Conservation (phyloP, 1,284 basidiomycete genomes). For the Ustilago vetiveriae region DNA sequence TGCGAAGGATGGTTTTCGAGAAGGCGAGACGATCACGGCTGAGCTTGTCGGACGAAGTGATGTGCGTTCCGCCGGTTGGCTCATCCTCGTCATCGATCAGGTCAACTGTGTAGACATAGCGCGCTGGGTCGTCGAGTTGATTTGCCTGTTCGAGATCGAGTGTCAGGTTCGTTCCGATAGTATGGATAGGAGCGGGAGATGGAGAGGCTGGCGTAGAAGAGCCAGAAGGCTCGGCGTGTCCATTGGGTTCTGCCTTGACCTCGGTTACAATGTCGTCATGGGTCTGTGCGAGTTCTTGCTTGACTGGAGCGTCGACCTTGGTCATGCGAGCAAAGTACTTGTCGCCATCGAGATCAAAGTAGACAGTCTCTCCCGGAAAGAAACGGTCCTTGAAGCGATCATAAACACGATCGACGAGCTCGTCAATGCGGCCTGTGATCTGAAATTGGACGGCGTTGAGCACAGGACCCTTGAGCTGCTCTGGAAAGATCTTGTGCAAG, state of each 20-base stretch:
- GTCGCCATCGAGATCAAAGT: constrained; percentile 65
- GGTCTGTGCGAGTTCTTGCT: not conserved
- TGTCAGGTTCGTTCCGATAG: constrained; percentile 81
- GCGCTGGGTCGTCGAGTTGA: constrained; percentile 78
- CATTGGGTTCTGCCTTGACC: constrained; percentile 29
- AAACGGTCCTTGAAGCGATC: constrained; percentile 96
- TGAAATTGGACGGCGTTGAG: constrained; percentile 89
- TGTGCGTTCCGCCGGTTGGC: constrained; percentile 76
- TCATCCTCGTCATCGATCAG: constrained; percentile 71
- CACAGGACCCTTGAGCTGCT: constrained; percentile 88
- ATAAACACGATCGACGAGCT: constrained; percentile 89
- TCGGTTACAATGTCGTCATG: constrained; percentile 9
- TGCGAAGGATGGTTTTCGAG: constrained; percentile 93
- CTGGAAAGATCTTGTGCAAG: constrained; percentile 89
- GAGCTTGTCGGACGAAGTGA: constrained; percentile 76
- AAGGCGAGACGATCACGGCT: constrained; percentile 94
- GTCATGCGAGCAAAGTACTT: constrained; percentile 80
- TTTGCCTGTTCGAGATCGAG: constrained; percentile 78
- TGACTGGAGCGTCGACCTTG: constrained; percentile 75
- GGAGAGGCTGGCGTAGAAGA: constrained; percentile 11
- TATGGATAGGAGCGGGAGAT: constrained; percentile 69
- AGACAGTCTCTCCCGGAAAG: constrained; percentile 77
- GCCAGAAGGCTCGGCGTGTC: constrained; percentile 23
- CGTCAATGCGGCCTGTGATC: constrained; percentile 91
- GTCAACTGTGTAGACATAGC: constrained; percentile 88